Evolutionary conservation across 2,329 filamentous ascomycete genomes (phyloP), one percentile per base, ranked within the genome.

Genomic region (Cladosporium sp.): DNA sequence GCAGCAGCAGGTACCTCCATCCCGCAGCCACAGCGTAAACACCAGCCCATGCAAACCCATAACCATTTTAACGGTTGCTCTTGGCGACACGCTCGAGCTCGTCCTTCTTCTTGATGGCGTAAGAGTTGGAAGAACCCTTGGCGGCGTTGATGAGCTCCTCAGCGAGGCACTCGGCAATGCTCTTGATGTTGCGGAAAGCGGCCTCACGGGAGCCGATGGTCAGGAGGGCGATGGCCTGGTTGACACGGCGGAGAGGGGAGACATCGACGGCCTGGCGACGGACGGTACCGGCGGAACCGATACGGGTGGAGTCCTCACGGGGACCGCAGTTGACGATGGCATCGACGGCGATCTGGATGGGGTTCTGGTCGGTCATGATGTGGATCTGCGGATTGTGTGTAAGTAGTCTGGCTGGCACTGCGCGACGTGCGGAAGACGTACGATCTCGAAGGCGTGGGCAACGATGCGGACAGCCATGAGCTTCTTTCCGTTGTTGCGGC

Each of bases 71-170:
- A 91, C 95, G 92, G 91, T 99, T 99, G 89, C 89, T 92, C 92
- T 99, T 99, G 86, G 95, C 95, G 79, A 99, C 95, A 95, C 95
- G 95, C 91, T 99, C 95, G 87, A 99, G 86, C 91, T 99, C 96
- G 85, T 99, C 95, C 94, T 99, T 99, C 93, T 99, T 99, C 93
- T 99, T 99, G 90, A 99, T 99, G 80, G 96, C 95, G 84, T 98
- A 99, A 76, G 93, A 97, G 93, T 99, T 99, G 87, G 92, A 96
- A 90, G 91, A 96, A 81, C 95, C 95, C 92, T 99, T 99, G 84
- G 96, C 96, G 82, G 96, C 96, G 89, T 99, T 99, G 91, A 99
- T 98, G 83, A 99, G 89, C 90, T 99, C 95, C 87, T 99, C 96
- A 81, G 95, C 95, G 79, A 99, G 87, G 88, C 95, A 98, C 89